Evolutionary conservation across 1,284 basidiomycete genomes (phyloP), one percentile per base, ranked within the genome.

Genomic region (Sporisorium sorghi): DNA sequence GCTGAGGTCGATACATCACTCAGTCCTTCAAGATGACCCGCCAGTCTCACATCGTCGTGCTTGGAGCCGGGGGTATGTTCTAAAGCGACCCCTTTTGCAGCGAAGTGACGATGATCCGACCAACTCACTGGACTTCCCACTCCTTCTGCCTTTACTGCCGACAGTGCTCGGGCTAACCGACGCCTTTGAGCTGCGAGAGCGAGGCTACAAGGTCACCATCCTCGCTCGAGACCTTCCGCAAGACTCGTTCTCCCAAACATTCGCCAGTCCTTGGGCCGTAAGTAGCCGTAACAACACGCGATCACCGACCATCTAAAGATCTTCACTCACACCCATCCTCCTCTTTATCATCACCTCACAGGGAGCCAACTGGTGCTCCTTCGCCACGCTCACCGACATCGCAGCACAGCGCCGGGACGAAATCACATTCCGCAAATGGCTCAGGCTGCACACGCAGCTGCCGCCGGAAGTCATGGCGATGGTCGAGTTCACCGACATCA

Each of bases 251-350:
- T 89, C 88, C 1, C 88, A 88, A 52, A 87, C 85, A 0, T 91
- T 90, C 83, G 88, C 91, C 0, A 88, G 87, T 63, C 91, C 91
- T 0, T 92, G 91, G 88, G 90, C 91, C 87, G 37, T 40, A 8
- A 40, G 37, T 40, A 19, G 37, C n/a, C n/a, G n/a, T n/a, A n/a
- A n/a, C 37, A 40, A 15, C 37, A n/a, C 14, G 15, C 37, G n/a
- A 40, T 3, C 37, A 7, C 7, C 17, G 9, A 40, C 17, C 37
- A 40, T 3, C 8, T 11, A 17, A 17, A n/a, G 35, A n/a, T 19
- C 14, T 19, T 9, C n/a, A 19, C 37, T 40, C n/a, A 40, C 37
- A 40, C 37, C n/a, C 15, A 4, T 19, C 8, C n/a, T 19, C 7
- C n/a, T 40, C 10, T 5, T 40, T 8, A 19, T 19, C 37, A 10